These are phyloP conservation scores for Fraxinus angustifolia DNA, from an alignment of 305 asterid species.

Conservation along the genomic window DNA sequence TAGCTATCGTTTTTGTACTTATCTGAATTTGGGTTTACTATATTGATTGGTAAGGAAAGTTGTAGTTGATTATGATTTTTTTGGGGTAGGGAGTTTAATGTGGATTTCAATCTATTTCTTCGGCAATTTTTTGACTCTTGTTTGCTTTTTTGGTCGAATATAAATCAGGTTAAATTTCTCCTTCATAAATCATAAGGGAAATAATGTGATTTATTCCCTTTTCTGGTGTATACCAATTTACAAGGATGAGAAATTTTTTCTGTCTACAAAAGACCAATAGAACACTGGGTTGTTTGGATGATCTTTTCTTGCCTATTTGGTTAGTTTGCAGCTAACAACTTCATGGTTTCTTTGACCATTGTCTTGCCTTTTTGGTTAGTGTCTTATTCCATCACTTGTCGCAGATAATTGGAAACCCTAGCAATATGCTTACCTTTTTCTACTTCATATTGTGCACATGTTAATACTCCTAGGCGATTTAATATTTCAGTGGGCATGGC, in stretches of 20 bases:
- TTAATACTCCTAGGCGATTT: neutral
- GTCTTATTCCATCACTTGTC: neutral
- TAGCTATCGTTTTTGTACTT: neutral
- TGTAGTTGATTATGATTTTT: neutral
- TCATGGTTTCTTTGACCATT: neutral
- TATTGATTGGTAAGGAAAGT: neutral
- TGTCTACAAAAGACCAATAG: neutral
- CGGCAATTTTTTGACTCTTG: neutral
- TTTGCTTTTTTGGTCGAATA: neutral
- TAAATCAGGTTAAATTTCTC: neutral
- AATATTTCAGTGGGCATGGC: neutral
- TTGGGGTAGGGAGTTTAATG: neutral
- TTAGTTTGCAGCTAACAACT: neutral
- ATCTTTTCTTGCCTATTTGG: neutral
- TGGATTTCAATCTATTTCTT: neutral
- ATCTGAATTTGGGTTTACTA: neutral
- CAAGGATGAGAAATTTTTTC: neutral
- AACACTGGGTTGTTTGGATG: neutral
- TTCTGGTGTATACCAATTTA: neutral
- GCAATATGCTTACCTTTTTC: neutral
- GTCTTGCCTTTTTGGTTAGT: neutral
- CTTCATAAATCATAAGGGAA: neutral
- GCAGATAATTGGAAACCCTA: neutral
- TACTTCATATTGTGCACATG: neutral
- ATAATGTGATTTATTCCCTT: neutral